phyloP scores from a whole-genome alignment of 495 filamentous ascomycete genomes.

The Corynascus novoguineensis region DNA sequence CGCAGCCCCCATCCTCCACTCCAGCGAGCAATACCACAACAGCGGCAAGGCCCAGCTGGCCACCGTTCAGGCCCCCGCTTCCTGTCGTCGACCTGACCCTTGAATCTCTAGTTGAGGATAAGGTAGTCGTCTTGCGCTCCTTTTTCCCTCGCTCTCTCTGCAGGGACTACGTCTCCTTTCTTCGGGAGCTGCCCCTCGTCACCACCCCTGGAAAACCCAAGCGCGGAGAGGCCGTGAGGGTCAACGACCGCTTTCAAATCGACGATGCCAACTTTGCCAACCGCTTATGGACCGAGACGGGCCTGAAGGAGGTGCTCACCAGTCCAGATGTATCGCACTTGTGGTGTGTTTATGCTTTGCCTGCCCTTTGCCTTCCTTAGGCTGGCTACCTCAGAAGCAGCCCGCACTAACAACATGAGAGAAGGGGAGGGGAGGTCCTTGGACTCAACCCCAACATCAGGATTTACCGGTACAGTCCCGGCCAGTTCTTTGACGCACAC shows the following conservation, averaged over 20 bases:
- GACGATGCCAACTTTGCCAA: conserved; percentile 71
- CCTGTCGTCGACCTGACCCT: conserved; percentile 61
- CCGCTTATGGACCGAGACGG: conserved; percentile 62
- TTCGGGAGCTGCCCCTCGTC: conserved; percentile 64
- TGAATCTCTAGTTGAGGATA: conserved; percentile 46
- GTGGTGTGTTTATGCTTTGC: conserved; percentile 24
- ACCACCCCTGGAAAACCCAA: conserved; percentile 84
- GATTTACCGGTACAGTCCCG: conserved; percentile 82
- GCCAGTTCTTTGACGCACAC: conserved; percentile 86
- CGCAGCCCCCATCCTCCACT: conserved; percentile 1
- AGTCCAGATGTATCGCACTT: conserved; percentile 29
- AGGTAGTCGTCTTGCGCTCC: conserved; percentile 70
- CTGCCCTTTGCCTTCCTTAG: neutral
- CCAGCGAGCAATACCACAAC: neutral
- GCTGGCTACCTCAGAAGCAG: neutral
- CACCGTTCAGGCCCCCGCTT: conserved; percentile 66
- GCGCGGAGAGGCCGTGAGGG: conserved; percentile 74
- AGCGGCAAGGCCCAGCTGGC: conserved; percentile 59
- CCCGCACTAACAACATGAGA: neutral
- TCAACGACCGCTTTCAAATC: conserved; percentile 89
- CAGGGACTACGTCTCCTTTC: conserved; percentile 73
- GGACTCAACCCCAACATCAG: conserved; percentile 86
- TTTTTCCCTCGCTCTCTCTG: conserved; percentile 78
- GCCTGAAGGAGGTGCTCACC: conserved; percentile 47
- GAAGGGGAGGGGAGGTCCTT: conserved; percentile 78